Base-by-base conservation (phyloP, 257 asterid species). In the Verbascum thapsus region DNA sequence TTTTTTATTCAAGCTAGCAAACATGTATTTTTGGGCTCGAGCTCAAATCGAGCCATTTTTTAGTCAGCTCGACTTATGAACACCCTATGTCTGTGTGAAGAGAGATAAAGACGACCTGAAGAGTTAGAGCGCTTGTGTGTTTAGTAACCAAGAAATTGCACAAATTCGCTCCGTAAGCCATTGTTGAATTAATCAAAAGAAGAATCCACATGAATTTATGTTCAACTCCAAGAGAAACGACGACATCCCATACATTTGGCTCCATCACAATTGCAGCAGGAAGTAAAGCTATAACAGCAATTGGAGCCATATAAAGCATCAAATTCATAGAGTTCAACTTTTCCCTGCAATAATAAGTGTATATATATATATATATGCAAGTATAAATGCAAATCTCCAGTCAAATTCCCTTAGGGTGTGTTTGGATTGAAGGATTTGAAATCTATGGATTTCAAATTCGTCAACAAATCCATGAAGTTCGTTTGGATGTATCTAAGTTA, bases 301-400 rank as follows among this genome's bases (percentile, higher is more conserved):
- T 77, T 32, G 98, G 98, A 52, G 98, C 79, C 98, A 91, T 91
- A 40, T 88, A 91, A 56, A 91, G 96, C 83, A 92, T 76, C 92
- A 92, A 76, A 72, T 92, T 92, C 97, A 92, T 88, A 40, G 98
- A 92, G 85, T 92, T 92, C 81, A 92, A 69, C 77, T 81, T 92
- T 81, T 92, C 98, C 85, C 98, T 91, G 83, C 72, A 75, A 55
- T 63, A n/a, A 65, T 10, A 42, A 45, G 71, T 8, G 5, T 30
- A 22, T n/a, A 47, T 34, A n/a, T n/a, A n/a, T n/a, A n/a, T n/a
- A n/a, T n/a, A n/a, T n/a, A n/a, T n/a, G n/a, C n/a, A n/a, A 7
- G 32, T 26, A 26, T 26, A 26, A 26, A 5, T 26, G 5, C 32
- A 26, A 26, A 26, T 26, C 32, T 26, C 32, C 3, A 26, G 32